Conservation (phyloP, 495 filamentous ascomycete species). For the Cryomyces antarcticus region DNA sequence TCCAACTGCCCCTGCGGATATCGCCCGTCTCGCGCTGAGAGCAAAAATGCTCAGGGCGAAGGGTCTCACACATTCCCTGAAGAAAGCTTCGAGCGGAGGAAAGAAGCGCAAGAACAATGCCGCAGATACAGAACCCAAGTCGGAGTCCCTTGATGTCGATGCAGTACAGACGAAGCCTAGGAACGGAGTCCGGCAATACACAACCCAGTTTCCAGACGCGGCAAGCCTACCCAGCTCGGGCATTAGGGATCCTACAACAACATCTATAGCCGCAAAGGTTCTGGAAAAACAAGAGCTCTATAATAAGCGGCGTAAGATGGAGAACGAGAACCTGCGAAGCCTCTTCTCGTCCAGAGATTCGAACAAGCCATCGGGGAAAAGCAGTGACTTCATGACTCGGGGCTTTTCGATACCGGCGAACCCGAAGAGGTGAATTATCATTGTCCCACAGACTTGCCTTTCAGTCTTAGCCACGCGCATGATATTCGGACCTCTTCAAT, state of each 20-base stretch:
- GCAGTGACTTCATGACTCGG: slow-evolving; percentile 57
- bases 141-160: slow-evolving; percentile 5
- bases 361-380: slow-evolving; percentile 24
- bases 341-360: slow-evolving; percentile 40
- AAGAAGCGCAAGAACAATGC: slow-evolving; percentile 52
- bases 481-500: too few relatives aligned
- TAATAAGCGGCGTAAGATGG: slow-evolving; percentile 52
- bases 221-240: slow-evolving; percentile 9
- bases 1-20: slow-evolving; percentile 46
- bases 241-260: slow-evolving; percentile 76
- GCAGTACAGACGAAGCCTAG: not conserved
- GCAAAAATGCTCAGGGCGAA: slow-evolving; percentile 41
- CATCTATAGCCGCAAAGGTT: slow-evolving; percentile 65
- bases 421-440: too few relatives aligned
- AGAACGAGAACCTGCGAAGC: slow-evolving; percentile 49
- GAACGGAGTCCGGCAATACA: not conserved
- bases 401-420: slow-evolving; percentile 21
- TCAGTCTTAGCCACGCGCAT: too few relatives aligned
- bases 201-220: slow-evolving; percentile 1
- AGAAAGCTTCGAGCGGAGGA: slow-evolving; percentile 42
- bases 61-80: slow-evolving; percentile 69
- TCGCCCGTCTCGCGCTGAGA: slow-evolving; percentile 44
- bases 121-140: slow-evolving; percentile 12
- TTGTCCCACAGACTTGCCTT: too few relatives aligned
- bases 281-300: slow-evolving; percentile 66